These are phyloP conservation scores for Blumeria graminis DNA, from an alignment of 2,329 filamentous ascomycete genomes.

Conservation along the genomic window DNA sequence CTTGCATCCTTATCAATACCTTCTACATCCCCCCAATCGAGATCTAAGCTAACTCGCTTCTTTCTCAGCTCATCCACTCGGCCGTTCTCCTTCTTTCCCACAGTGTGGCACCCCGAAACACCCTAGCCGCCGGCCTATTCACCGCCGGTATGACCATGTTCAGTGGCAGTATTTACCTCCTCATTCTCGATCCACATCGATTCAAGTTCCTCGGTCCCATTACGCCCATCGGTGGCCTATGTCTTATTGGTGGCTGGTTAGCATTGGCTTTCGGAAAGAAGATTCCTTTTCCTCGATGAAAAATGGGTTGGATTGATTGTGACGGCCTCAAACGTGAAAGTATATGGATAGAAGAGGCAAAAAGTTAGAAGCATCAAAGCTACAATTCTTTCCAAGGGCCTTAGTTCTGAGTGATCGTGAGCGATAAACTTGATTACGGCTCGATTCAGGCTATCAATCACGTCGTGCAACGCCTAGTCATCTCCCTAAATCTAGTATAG, in stretches of 20 bases:
- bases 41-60: neutral
- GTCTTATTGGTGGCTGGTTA: slow-evolving; percentile 34
- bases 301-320: neutral
- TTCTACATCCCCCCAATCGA: neutral
- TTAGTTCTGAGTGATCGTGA: too few relatives aligned
- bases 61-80: slow-evolving; percentile 33
- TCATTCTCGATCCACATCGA: slow-evolving; percentile 34
- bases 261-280: slow-evolving; percentile 12
- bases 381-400: too few relatives aligned
- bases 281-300: slow-evolving; percentile 15
- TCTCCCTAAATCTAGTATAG: too few relatives aligned
- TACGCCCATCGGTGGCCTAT: slow-evolving; percentile 38
- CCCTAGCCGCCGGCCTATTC: slow-evolving; percentile 31
- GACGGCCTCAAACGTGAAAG: too few relatives aligned
- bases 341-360: too few relatives aligned
- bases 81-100: slow-evolving; percentile 31
- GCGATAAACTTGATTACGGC: too few relatives aligned
- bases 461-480: too few relatives aligned
- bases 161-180: slow-evolving; percentile 38
- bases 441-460: too few relatives aligned
- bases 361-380: too few relatives aligned
- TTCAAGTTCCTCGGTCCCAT: slow-evolving; percentile 37
- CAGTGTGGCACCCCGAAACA: slow-evolving; percentile 26
- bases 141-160: slow-evolving; percentile 43
- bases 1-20: neutral